Percentiles rank a stretch among this genome's conserved stretches.
Evolutionary conservation across 768 basidiomycete species (phyloP).

Genomic region (Xanthoconium stramineum): DNA sequence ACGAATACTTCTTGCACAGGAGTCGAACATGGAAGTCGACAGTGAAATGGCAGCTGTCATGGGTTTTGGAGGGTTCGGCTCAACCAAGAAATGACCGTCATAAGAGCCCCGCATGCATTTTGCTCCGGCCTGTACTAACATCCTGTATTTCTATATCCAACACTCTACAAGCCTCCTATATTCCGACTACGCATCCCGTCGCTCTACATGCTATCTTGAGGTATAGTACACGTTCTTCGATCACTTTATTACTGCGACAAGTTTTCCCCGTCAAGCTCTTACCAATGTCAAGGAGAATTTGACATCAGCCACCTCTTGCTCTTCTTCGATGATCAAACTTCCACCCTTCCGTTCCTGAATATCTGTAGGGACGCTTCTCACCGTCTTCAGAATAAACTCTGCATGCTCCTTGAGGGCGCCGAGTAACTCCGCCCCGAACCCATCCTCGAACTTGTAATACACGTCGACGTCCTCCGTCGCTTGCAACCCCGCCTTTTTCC

Average conservation of each 20-base stretch:
- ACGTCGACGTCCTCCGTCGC: constrained; percentile 92
- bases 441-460: constrained; percentile 78
- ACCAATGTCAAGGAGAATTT: constrained; percentile 74
- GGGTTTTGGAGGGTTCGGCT: constrained; percentile 91
- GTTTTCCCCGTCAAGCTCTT: constrained; percentile 22
- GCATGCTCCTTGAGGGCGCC: constrained; percentile 63
- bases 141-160: constrained; percentile 8
- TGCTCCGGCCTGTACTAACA: constrained; percentile 9
- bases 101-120: background rate
- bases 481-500: constrained; percentile 94
- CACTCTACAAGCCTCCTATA: background rate
- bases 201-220: constrained; percentile 3
- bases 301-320: constrained; percentile 79
- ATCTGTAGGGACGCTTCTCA: constrained; percentile 67
- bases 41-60: constrained; percentile 76
- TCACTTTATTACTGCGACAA: background rate
- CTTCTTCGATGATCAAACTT: constrained; percentile 71
- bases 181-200: background rate
- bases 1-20: constrained; percentile 61
- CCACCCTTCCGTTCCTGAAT: constrained; percentile 49
- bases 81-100: constrained; percentile 68
- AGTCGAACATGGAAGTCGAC: constrained; percentile 44
- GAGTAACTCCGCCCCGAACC: constrained; percentile 58
- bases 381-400: constrained; percentile 69
- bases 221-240: constrained; percentile 19